phyloP scores from a whole-genome alignment of 2,329 filamentous ascomycete species.

The Fusarium incarnatum region DNA sequence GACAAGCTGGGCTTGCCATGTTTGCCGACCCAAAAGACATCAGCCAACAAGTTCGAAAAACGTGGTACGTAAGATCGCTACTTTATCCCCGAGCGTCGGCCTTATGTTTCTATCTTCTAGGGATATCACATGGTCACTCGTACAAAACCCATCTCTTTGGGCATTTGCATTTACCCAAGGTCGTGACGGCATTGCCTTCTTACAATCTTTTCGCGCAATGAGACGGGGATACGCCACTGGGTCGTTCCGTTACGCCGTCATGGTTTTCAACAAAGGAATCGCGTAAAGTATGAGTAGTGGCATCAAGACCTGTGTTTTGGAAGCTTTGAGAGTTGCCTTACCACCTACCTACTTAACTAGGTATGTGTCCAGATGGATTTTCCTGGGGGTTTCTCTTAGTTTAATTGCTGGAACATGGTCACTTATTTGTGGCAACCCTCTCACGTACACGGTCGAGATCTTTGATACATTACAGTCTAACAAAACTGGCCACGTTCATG shows the following conservation, averaged over 20 bases:
- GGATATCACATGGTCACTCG: constrained; percentile 71
- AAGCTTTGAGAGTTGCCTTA: neutral
- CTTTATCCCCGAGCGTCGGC: too few species aligned
- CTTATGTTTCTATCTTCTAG: constrained; percentile 48
- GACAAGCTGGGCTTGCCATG: constrained; percentile 60
- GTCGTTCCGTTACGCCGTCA: constrained; percentile 68
- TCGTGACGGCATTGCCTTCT: constrained; percentile 68
- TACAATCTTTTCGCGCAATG: constrained; percentile 72
- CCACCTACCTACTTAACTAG: neutral
- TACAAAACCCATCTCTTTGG: constrained; percentile 71
- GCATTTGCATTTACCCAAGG: constrained; percentile 70
- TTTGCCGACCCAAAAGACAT: constrained; percentile 65
- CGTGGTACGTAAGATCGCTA: constrained; percentile 59
- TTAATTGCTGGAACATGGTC: neutral
- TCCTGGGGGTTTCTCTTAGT: neutral
- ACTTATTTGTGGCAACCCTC: neutral
- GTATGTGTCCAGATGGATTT: neutral
- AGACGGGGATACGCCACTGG: constrained; percentile 69
- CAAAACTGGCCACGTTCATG: constrained; percentile 17
- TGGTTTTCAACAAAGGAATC: constrained; percentile 63
- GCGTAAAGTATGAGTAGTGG: neutral
- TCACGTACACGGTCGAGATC: constrained; percentile 1
- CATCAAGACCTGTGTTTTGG: neutral
- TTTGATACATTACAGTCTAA: neutral
- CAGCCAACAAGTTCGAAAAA: constrained; percentile 67